Base-by-base conservation (phyloP, 441 rosid species). In the Metrosideros polymorpha region DNA sequence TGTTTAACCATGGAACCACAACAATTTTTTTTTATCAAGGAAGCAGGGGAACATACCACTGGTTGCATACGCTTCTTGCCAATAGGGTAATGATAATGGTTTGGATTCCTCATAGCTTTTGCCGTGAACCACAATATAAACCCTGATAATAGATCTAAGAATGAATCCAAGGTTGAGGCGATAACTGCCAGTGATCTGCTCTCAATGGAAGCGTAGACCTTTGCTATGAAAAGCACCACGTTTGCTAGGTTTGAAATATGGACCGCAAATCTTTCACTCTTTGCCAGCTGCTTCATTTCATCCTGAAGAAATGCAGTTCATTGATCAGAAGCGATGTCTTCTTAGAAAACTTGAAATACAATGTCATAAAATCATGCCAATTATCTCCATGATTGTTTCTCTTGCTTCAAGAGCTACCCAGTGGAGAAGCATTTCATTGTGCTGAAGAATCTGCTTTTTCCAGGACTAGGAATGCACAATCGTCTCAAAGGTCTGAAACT, bases 61-160 rank as follows among this genome's bases (percentile, higher is more conserved):
- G 96, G 96, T 71, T 93, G 96, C 96, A 94, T 94, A 82, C 96
- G 86, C 63, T 91, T 90, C 90, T 94, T 94, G 85, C 96, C 96
- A 35, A 94, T 91, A 5, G 96, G 96, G 82, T 94, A 94, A 4
- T 83, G 85, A 53, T 91, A 87, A 1, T 89, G 92, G 86, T 94
- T 93, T 0, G 92, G 93, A 0, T 84, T 88, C 84, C 90, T 88
- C 95, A 94, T 94, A 6, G 94, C 90, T 56, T 89, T 1, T 51
- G 90, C 86, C 52, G 96, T 93, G 47, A 91, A 94, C 96, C 96
- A 94, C 51, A 94, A 85, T 52, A 94, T 94, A 56, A 94, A 94
- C 12, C 96, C 96, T 10, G 95, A 92, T 75, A 94, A 87, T 29
- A 94, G 92, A 85, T 94, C 96, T 88, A 94, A 57, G 24, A 94